Evolutionary conservation across 768 basidiomycete species (phyloP).

Genomic region (Sutorius australiensis): DNA sequence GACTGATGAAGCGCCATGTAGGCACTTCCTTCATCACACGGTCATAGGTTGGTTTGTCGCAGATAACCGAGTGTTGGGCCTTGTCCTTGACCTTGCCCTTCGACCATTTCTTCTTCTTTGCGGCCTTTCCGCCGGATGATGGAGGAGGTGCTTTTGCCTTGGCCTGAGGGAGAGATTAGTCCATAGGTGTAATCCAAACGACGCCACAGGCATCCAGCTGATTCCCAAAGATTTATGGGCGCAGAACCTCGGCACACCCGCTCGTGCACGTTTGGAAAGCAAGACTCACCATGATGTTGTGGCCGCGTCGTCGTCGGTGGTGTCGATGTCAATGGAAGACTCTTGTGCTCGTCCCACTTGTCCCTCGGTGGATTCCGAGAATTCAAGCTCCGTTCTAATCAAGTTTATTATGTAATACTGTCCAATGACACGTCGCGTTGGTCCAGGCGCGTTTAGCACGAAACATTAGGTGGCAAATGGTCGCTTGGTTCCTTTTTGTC

Average conservation of each 20-base stretch:
- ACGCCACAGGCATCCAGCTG: constrained; percentile 22
- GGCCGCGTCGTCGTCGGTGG: constrained; percentile 21
- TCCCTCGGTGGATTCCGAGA: constrained; percentile 19
- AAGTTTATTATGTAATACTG: constrained; percentile 18
- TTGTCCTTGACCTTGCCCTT: constrained; percentile 99
- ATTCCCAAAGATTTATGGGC: constrained; percentile 3
- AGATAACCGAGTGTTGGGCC: constrained; percentile 92
- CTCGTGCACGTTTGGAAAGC: neutral
- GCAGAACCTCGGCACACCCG: neutral
- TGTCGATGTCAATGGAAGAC: constrained; percentile 18
- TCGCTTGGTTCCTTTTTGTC: constrained; percentile 46
- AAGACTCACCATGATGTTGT: constrained; percentile 29
- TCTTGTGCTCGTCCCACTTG: neutral
- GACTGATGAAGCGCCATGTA: constrained; percentile 97
- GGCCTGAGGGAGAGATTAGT: constrained; percentile 46
- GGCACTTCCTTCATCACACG: constrained; percentile 98
- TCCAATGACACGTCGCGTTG: neutral
- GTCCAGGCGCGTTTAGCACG: neutral
- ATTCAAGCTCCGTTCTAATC: constrained; percentile 22
- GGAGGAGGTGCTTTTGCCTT: constrained; percentile 70
- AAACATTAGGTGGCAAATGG: constrained; percentile 32
- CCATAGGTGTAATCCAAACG: constrained; percentile 15
- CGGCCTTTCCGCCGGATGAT: constrained; percentile 76
- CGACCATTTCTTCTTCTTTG: constrained; percentile 99
- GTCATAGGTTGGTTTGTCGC: constrained; percentile 91